These are phyloP conservation scores for Phanerochaete carnosa DNA, from an alignment of 768 basidiomycete genomes.

Conservation along the genomic window DNA sequence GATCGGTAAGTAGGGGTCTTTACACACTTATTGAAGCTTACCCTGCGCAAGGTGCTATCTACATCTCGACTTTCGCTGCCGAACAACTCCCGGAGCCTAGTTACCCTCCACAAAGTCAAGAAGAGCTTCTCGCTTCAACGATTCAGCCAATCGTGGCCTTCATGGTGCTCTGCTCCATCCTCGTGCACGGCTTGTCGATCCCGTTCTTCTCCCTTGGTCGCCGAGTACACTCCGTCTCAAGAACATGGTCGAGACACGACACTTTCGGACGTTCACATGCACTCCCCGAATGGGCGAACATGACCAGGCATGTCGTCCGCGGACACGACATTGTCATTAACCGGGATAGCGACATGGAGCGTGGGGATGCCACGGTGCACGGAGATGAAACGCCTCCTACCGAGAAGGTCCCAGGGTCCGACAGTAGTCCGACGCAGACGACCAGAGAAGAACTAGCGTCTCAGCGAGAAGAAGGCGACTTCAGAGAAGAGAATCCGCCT, in stretches of 20 bases:
- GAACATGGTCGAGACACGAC: slow-evolving; percentile 86
- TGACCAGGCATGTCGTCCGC: slow-evolving; percentile 65
- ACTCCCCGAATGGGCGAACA: slow-evolving; percentile 81
- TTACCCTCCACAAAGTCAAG: slow-evolving; percentile 49
- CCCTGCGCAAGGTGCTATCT: slow-evolving; percentile 66
- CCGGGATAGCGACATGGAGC: slow-evolving; percentile 63
- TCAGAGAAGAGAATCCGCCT: slow-evolving; percentile 37
- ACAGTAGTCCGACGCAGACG: slow-evolving; percentile 5
- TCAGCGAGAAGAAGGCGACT: slow-evolving; percentile 10
- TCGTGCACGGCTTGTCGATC: slow-evolving; percentile 88
- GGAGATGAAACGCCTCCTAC: slow-evolving; percentile 1
- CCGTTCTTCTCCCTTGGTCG: slow-evolving; percentile 91
- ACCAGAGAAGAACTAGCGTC: slow-evolving; percentile 14
- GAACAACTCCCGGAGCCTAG: slow-evolving; percentile 48
- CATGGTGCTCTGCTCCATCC: slow-evolving; percentile 89
- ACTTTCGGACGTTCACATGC: slow-evolving; percentile 31
- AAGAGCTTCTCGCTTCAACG: slow-evolving; percentile 61
- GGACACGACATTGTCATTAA: slow-evolving; percentile 85
- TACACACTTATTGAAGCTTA: not conserved
- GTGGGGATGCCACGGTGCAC: slow-evolving; percentile 31
- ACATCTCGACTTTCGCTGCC: slow-evolving; percentile 84
- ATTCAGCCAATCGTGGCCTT: slow-evolving; percentile 95
- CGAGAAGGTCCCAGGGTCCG: slow-evolving; percentile 14
- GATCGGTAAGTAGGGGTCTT: slow-evolving; percentile 43
- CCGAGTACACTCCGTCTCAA: slow-evolving; percentile 85